Conservation (phyloP, 2,329 filamentous ascomycete species). For the Cladosporium velox region DNA sequence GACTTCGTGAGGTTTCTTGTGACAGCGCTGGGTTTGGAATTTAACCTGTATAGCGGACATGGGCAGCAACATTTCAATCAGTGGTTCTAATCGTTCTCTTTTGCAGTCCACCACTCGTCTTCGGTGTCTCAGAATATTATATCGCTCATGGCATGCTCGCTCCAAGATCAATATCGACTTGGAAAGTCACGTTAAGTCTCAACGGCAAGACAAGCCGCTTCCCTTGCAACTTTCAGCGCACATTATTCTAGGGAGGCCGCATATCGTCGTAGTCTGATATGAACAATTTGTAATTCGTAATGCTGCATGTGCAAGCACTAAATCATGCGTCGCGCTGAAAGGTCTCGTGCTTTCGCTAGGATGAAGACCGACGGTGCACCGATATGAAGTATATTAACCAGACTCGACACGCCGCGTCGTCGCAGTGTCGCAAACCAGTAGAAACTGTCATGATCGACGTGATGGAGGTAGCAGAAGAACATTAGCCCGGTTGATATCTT, state of each 20-base stretch:
- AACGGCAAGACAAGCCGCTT: background rate
- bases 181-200: background rate
- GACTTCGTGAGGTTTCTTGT: slow-evolving; percentile 3
- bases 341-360: background rate
- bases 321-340: background rate
- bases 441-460: background rate
- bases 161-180: background rate
- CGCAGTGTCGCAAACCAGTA: background rate
- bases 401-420: background rate
- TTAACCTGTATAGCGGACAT: background rate
- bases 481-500: background rate
- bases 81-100: background rate
- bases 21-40: background rate
- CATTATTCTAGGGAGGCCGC: no score
- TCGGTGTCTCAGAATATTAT: no score
- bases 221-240: background rate
- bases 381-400: background rate
- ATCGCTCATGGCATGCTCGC: no score
- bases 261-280: background rate
- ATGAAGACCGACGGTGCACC: background rate
- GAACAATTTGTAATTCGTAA: background rate
- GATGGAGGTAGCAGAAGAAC: background rate
- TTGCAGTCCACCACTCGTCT: background rate
- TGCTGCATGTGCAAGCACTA: background rate
- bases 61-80: background rate